Conservation (phyloP, 352 stramenopile genomes). For the Pythium chondricola region DNA sequence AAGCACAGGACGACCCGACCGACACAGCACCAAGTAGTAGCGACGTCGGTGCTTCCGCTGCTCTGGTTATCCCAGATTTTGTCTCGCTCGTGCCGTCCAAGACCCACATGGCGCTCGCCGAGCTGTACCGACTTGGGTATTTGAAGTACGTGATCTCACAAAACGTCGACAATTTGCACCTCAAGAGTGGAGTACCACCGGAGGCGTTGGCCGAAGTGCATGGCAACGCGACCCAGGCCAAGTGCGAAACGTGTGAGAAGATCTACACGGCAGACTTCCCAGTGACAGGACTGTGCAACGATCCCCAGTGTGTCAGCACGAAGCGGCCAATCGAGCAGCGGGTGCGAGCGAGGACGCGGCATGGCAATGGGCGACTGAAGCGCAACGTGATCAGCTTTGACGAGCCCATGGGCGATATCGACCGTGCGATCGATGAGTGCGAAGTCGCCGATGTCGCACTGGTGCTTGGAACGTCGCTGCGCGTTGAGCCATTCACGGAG, state of each 20-base stretch:
- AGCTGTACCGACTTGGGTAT: constrained; percentile 65
- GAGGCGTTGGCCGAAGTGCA: constrained; percentile 66
- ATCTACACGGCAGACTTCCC: constrained; percentile 72
- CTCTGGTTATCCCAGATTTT: constrained; percentile 46
- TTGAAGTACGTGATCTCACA: constrained; percentile 79
- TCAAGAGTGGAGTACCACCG: constrained; percentile 68
- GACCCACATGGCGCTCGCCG: constrained; percentile 77
- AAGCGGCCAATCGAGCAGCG: constrained; percentile 57
- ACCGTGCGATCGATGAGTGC: constrained; percentile 73
- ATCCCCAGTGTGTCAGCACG: constrained; percentile 51
- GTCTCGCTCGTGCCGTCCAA: constrained; percentile 58
- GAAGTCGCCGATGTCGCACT: constrained; percentile 69
- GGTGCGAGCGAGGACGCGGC: constrained; percentile 54
- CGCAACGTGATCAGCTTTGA: constrained; percentile 80
- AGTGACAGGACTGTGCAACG: constrained; percentile 60
- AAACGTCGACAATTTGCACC: constrained; percentile 81
- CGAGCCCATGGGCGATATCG: constrained; percentile 72
- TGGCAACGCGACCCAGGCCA: constrained; percentile 74
- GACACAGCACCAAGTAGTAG: not conserved
- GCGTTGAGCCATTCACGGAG: constrained; percentile 74
- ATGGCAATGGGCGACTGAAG: constrained; percentile 70
- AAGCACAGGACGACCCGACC: not conserved
- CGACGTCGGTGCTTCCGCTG: not conserved
- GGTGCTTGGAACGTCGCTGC: constrained; percentile 68
- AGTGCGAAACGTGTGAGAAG: constrained; percentile 84